Evolutionary conservation across 768 basidiomycete species (phyloP), one percentile per base, ranked within the genome.

Genomic region (Lactifluus piperatus): DNA sequence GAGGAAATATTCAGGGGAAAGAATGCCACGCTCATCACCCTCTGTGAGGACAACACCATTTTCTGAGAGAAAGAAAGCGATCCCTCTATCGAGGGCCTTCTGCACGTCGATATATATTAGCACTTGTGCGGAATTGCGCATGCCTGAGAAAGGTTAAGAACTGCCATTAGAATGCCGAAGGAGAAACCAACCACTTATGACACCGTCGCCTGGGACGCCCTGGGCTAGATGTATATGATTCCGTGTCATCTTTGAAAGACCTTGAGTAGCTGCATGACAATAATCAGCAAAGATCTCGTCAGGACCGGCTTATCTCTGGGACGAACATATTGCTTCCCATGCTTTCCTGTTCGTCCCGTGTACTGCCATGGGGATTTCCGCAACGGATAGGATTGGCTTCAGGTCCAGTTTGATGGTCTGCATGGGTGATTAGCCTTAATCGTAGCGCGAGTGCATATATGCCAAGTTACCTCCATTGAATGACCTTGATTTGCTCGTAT

Each of bases 221-320:
- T 93, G 88, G 0, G 94, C 94, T 14, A 97, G 77, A 71, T 99
- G 95, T 39, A 98, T 88, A 67, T 97, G 94, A 67, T 94, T 95
- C 26, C 95, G 78, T 13, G 73, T 78, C 93, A 94, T 97, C 62
- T 78, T 84, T 0, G 86, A 91, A 18, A 97, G 71, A 0, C 94
- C 93, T 62, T 83, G 73, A 7, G 73, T 75, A 14, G 77, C 91
- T 94, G 62, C n/a, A 49, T 13, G 29, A 27, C 29, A 36, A 49
- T 46, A 18, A 11, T 43, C 18, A 65, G 51, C 8, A 32, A 48
- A 48, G 10, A 41, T 51, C 32, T 41, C 39, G 20, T 27, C 20
- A 22, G 36, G 6, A 41, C 22, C 10, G 34, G 22, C 46, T 6
- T 22, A n/a, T 37, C 36, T 2, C 5, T 29, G 29, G 37, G 22